These are phyloP conservation scores for Claviceps pusilla DNA, from an alignment of 2,329 filamentous ascomycete genomes.

Conservation along the genomic window DNA sequence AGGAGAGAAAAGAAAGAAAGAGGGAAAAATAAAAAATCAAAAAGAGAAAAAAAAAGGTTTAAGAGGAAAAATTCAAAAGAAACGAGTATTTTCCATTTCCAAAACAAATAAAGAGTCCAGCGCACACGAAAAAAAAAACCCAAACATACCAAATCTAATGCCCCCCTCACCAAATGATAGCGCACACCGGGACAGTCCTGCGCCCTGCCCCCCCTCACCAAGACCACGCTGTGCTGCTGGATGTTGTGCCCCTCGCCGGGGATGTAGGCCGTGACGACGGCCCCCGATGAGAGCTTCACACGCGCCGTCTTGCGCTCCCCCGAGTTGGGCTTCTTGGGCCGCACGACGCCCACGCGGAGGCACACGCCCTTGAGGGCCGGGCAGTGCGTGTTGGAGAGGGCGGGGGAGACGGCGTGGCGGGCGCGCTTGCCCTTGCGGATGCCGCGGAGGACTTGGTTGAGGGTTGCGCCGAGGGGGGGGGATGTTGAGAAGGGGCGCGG, in stretches of 20 bases:
- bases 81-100: too few species aligned
- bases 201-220: slow-evolving; percentile 80
- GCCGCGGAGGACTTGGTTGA: slow-evolving; percentile 61
- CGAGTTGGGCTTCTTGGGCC: slow-evolving; percentile 98
- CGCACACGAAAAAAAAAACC: background rate
- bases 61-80: too few species aligned
- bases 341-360: slow-evolving; percentile 80
- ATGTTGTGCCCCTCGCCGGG: slow-evolving; percentile 97
- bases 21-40: too few species aligned
- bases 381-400: slow-evolving; percentile 51
- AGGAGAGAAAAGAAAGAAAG: background rate
- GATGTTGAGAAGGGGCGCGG: slow-evolving; percentile 41
- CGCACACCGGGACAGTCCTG: slow-evolving; percentile 98
- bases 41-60: background rate
- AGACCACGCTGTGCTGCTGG: slow-evolving; percentile 93
- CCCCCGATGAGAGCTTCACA: slow-evolving; percentile 75
- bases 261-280: slow-evolving; percentile 83
- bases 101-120: too few species aligned
- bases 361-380: slow-evolving; percentile 92
- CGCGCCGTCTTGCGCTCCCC: slow-evolving; percentile 92
- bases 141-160: slow-evolving; percentile 72
- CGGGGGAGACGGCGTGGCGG: slow-evolving; percentile 77
- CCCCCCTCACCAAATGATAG: slow-evolving; percentile 83
- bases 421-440: slow-evolving; percentile 66
- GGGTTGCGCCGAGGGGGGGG: slow-evolving; percentile 42